These are phyloP conservation scores for Fagopyrum tataricum DNA, from an alignment of 148 eudicot genomes.

Conservation along the genomic window DNA sequence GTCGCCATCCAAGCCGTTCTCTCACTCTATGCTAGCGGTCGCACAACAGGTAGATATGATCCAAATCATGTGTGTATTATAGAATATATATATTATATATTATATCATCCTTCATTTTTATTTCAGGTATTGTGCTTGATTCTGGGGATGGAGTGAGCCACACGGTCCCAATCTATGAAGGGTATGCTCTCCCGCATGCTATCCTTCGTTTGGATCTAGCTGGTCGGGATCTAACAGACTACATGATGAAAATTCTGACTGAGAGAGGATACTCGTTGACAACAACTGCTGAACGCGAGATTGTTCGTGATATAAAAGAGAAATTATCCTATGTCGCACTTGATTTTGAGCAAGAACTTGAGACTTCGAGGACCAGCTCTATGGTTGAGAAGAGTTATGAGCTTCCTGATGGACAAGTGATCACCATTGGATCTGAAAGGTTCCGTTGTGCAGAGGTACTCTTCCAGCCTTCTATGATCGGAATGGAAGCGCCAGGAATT, in stretches of 20 bases:
- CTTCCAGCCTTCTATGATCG: conserved; percentile 10
- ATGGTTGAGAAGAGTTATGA: conserved; percentile 10
- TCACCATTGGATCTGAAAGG: conserved; percentile 14
- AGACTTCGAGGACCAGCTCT: conserved; percentile 9
- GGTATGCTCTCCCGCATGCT: conserved; percentile 14
- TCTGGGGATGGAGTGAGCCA: conserved; percentile 15
- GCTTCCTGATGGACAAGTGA: conserved; percentile 14
- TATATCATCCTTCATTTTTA: background rate
- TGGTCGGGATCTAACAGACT: conserved; percentile 12
- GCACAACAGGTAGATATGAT: conserved; percentile 13
- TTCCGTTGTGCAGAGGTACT: conserved; percentile 15
- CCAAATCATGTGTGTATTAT: background rate
- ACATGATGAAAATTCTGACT: conserved; percentile 13
- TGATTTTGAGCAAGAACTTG: conserved; percentile 13
- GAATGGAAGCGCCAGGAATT: conserved; percentile 8
- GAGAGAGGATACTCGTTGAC: conserved; percentile 13
- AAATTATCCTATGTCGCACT: conserved; percentile 4
- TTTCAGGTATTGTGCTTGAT: conserved; percentile 13
- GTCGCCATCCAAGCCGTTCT: conserved; percentile 43
- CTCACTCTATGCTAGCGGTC: conserved; percentile 18
- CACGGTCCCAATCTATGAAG: conserved; percentile 12
- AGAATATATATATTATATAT: no score
- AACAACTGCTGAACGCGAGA: conserved; percentile 14
- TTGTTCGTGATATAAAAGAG: conserved; percentile 12
- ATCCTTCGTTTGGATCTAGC: conserved; percentile 15